A percentile compares a stretch with the other conserved stretches of the same genome.
Evolutionary conservation across 108 stramenopile species (phyloP).

Genomic region (Skeletonema grethae): DNA sequence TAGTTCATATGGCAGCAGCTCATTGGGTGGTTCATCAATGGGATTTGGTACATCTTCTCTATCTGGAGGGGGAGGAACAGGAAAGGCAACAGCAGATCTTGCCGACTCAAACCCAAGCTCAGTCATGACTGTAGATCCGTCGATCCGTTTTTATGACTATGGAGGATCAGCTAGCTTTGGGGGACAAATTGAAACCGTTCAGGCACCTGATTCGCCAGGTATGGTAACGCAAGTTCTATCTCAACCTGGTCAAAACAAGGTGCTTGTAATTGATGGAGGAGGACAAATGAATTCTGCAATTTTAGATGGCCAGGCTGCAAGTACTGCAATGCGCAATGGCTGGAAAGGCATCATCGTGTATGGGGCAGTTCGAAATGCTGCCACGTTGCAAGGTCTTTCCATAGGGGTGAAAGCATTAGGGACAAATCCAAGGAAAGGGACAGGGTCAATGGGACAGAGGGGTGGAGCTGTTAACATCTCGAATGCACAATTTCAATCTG

Average conservation of each 20-base stretch:
- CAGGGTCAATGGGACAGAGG: constrained; percentile 25
- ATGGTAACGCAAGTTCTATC: constrained; percentile 42
- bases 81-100: constrained; percentile 32
- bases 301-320: constrained; percentile 46
- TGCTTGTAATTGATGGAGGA: constrained; percentile 51
- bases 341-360: constrained; percentile 75
- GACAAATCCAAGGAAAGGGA: constrained; percentile 53
- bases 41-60: constrained; percentile 15
- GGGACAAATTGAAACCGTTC: constrained; percentile 47
- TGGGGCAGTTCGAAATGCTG: constrained; percentile 73
- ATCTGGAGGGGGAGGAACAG: constrained; percentile 3
- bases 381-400: constrained; percentile 37
- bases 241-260: constrained; percentile 41
- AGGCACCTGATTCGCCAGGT: constrained; percentile 41
- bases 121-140: constrained; percentile 33
- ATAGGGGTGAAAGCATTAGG: constrained; percentile 77
- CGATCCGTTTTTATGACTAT: constrained; percentile 32
- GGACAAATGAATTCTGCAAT: constrained; percentile 37
- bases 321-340: constrained; percentile 39
- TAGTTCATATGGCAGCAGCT: constrained; percentile 11
- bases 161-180: constrained; percentile 28
- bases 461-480: constrained; percentile 23
- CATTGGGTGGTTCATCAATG: not conserved
- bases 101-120: constrained; percentile 32
- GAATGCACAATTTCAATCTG: constrained; percentile 21